Base-by-base conservation (phyloP, 768 basidiomycete genomes). In the Serendipita sp. region DNA sequence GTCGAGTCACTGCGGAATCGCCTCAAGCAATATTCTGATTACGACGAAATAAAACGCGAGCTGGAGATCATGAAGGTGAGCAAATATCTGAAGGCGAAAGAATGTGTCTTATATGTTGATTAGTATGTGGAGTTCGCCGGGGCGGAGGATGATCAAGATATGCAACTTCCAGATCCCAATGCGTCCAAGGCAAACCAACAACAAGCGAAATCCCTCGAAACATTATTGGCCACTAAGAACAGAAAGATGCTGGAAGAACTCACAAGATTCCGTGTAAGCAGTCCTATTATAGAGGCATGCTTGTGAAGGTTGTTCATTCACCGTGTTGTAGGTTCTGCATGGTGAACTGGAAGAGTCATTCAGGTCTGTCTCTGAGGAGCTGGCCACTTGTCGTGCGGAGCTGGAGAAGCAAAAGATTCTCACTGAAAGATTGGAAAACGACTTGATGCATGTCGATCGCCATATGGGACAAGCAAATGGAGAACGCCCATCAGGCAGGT, bases 31-130 rank as follows among this genome's bases (percentile, higher is more conserved):
- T 89, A 86, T 67, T 73, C 73, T 15, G 92, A 99, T 73, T 98
- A 99, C 70, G 95, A 98, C 70, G 94, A 98, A 76, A 85, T 98
- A 71, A 98, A 98, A 77, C 86, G 96, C 32, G 96, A 99, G 73
- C 80, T 99, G 34, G 93, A 93, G 71, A 98, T 99, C 68, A 90
- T 98, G 91, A 97, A 99, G 84, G 96, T 90, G 58, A 52, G 76
- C 71, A 3, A 30, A 38, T 45, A 16, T 34, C 13, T 36, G 52
- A 18, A 54, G 46, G 63, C 44, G 4, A 36, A 60, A 7, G 38
- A 11, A 44, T 65, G 46, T 38, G 13, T 36, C 69, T 52, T 5
- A 52, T 34, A 52, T 52, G 48, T 16, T 10, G 13, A 41, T 32
- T 38, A 98, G 96, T 97, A 87, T 69, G 94, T 99, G 65, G 95